Evolutionary conservation across 257 asterid genomes (phyloP), one percentile per base, ranked within the genome.

Genomic region (Gentiana straminea): DNA sequence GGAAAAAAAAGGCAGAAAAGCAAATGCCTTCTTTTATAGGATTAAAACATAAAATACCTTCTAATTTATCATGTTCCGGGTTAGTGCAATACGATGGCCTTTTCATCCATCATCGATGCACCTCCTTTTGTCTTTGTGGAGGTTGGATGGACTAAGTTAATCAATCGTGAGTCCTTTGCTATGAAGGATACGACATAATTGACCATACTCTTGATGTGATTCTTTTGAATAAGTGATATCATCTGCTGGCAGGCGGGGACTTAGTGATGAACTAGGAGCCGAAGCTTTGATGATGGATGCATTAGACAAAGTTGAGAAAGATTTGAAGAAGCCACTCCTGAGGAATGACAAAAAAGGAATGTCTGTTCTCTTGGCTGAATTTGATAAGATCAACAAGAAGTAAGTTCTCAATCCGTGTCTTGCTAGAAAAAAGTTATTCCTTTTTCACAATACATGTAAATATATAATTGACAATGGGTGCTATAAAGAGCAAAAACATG

Each of bases 371-470:
- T 66, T 59, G 68, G 80, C 86, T 32, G 96, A 90, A 69, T 81
- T 92, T 52, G 94, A 92, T 35, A 88, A 88, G 83, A 62, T 87
- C 78, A 88, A 92, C 79, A 81, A 85, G 77, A 92, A 88, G 98
- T 88, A 77, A 78, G 95, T 64, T 68, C 24, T 24, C 24, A 24
- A 64, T 47, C 36, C 35, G 8, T 38, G 33, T 6, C 6, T 4
- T 44, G 13, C 51, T 32, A 48, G 38, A 55, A 7, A 37, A 48
- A 4, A 7, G 36, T 1, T 24, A 36, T 10, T 15, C 13, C 15
- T 3, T 46, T 49, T 51, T 47, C 33, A 49, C n/a, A 9, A 32
- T 15, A 6, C 51, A 50, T 57, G 32, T 24, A 52, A 45, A 24
- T 43, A 1, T 56, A 33, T 43, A 24, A 8, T 6, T 11, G 4